Evolutionary conservation across 2,329 filamentous ascomycete genomes (phyloP), one percentile per base, ranked within the genome.

Genomic region (Aschersonia sp.): DNA sequence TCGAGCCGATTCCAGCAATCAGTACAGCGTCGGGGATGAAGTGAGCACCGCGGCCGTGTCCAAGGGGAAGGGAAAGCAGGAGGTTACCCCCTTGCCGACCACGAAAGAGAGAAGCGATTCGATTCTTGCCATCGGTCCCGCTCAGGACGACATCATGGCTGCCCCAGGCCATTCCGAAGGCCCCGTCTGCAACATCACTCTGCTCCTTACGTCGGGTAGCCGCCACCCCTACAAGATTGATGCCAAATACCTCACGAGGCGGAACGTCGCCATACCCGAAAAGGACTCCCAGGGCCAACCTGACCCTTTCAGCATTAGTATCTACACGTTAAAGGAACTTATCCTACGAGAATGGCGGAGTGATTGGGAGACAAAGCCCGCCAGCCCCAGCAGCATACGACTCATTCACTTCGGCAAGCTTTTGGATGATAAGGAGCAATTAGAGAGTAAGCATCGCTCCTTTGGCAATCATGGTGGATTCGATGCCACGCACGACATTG

Each of bases 281-380:
- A 66, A 76, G 53, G 76, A 72, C 8, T 72, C 75, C 49, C 61
- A 64, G 30, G 80, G 79, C 32, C 72, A 66, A 51, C 73, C 77
- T 53, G 87, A 95, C 59, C 88, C 88, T 1, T 89, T 87, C 60
- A 85, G 83, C 60, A 87, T 97, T 66, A 94, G 86, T 55, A 83
- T 95, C 45, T 95, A 95, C 62, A 94, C 87, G 4, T 69, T 97
- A 54, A 95, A 95, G 66, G 88, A 95, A 67, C 70, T 95, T 59
- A 95, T 97, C 61, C 77, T 92, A 69, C 76, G 87, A 57, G 89
- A 95, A 63, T 97, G 90, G 90, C 76, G 87, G 55, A 82, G 81
- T 56, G 87, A 95, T 61, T 95, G 90, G 90, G 89, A 95, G 58
- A 69, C 81, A 12, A 82, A 85, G 59, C 90, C 90, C 1, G 79